These are phyloP conservation scores for Schrenkiella parvula DNA, from an alignment of 345 rosid species.

Conservation along the genomic window DNA sequence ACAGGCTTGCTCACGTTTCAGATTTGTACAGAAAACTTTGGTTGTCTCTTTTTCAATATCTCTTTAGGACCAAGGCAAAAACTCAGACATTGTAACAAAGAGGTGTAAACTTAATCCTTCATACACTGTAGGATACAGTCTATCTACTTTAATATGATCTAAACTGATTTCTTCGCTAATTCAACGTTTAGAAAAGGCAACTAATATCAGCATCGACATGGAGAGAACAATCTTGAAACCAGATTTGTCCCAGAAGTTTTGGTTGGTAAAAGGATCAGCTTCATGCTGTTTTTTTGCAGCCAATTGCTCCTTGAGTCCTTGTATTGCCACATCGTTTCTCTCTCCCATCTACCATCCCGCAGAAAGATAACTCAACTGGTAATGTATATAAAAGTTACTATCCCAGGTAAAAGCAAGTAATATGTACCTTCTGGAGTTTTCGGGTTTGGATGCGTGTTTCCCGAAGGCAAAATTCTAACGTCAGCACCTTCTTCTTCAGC, in stretches of 20 bases:
- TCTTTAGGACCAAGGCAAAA: constrained; percentile 10
- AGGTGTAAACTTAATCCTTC: constrained; percentile 11
- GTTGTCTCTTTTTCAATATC: background rate
- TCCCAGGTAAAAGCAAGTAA: constrained; percentile 3
- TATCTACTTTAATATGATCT: constrained; percentile 10
- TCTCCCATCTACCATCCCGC: constrained; percentile 62
- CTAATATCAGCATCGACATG: constrained; percentile 84
- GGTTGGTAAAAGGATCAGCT: constrained; percentile 36
- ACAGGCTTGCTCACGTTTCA: constrained; percentile 2
- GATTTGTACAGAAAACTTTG: constrained; percentile 24
- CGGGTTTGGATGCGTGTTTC: constrained; percentile 80
- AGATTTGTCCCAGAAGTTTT: constrained; percentile 79
- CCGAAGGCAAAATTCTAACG: constrained; percentile 87
- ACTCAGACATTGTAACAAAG: constrained; percentile 17
- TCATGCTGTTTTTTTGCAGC: constrained; percentile 42
- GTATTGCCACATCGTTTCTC: constrained; percentile 67
- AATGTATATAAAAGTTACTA: background rate
- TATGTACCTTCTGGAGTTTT: constrained; percentile 73
- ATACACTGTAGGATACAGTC: constrained; percentile 14
- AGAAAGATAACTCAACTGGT: background rate
- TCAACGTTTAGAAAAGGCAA: constrained; percentile 71
- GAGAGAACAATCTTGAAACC: constrained; percentile 79
- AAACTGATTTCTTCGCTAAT: background rate
- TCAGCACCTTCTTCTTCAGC: constrained; percentile 78
- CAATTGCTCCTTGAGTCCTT: constrained; percentile 66